Conservation (phyloP, 2,329 filamentous ascomycete genomes). For the Cladobotryum protrusum region DNA sequence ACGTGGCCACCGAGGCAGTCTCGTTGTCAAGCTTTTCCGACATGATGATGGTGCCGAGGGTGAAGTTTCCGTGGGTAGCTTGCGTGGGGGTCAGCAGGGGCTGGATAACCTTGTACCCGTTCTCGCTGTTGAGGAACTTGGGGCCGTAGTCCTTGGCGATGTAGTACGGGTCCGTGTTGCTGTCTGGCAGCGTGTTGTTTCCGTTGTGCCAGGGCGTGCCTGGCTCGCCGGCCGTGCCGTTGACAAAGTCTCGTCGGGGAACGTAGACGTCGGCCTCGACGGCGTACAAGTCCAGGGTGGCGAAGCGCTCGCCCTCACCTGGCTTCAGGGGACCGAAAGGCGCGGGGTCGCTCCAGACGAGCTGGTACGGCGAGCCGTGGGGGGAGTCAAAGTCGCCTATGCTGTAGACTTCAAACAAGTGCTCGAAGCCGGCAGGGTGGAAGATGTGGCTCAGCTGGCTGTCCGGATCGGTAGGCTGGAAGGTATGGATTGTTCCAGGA, state of each 20-base stretch:
- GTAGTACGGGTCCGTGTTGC: constrained; percentile 14
- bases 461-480: constrained; percentile 18
- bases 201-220: constrained; percentile 17
- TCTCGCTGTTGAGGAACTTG: constrained; percentile 16
- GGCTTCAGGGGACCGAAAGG: constrained; percentile 16
- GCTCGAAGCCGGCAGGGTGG: constrained; percentile 19
- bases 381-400: constrained; percentile 10
- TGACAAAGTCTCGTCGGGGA: constrained; percentile 18
- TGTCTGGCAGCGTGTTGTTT: constrained; percentile 11
- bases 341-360: constrained; percentile 10
- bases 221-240: constrained; percentile 15
- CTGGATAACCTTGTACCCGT: constrained; percentile 19
- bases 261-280: constrained; percentile 10
- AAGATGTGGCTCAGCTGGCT: constrained; percentile 18
- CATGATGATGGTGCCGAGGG: constrained; percentile 17
- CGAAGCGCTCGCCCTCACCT: constrained; percentile 2
- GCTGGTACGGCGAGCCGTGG: constrained; percentile 13
- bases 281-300: constrained; percentile 14
- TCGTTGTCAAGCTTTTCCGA: constrained; percentile 13
- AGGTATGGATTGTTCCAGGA: constrained; percentile 17
- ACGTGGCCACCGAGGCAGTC: constrained; percentile 6
- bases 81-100: constrained; percentile 14
- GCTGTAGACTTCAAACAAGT: constrained; percentile 15
- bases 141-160: constrained; percentile 19
- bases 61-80: constrained; percentile 15